These are phyloP conservation scores for Gastrodia elata DNA, from an alignment of 106 monocot genomes.

Conservation along the genomic window DNA sequence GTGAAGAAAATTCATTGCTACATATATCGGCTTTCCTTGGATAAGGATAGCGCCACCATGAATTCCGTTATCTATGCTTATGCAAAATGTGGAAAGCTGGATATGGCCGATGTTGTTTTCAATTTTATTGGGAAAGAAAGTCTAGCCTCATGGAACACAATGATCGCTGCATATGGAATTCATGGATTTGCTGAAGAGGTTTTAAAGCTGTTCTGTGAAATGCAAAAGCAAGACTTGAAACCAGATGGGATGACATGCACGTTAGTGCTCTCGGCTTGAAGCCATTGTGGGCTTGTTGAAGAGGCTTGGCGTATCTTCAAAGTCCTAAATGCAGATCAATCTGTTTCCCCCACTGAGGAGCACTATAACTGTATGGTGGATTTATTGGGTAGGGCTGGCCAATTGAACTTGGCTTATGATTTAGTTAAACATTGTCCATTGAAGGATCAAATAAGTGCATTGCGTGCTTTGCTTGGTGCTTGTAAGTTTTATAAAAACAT, in stretches of 20 bases:
- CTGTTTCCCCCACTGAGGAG: constrained; percentile 34
- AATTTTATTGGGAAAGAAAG: constrained; percentile 15
- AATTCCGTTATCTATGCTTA: constrained; percentile 50
- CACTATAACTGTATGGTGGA: constrained; percentile 57
- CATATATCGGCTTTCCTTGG: constrained; percentile 15
- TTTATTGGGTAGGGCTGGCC: constrained; percentile 47
- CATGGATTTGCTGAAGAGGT: constrained; percentile 33
- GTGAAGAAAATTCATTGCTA: constrained; percentile 46
- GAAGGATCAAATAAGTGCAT: constrained; percentile 14
- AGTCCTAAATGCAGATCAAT: constrained; percentile 26
- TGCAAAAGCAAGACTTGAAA: constrained; percentile 28
- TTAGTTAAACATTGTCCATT: constrained; percentile 24
- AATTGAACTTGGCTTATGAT: constrained; percentile 40
- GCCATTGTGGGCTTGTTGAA: constrained; percentile 47
- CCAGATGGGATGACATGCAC: constrained; percentile 40
- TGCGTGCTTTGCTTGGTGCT: constrained; percentile 43
- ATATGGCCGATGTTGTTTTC: constrained; percentile 27
- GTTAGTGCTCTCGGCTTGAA: constrained; percentile 58
- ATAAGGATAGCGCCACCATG: constrained; percentile 18
- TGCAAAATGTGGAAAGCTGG: constrained; percentile 51
- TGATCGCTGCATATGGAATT: constrained; percentile 51
- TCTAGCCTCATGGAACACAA: constrained; percentile 38
- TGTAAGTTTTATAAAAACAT: constrained; percentile 46
- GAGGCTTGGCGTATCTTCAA: constrained; percentile 43
- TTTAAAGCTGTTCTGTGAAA: constrained; percentile 33